Evolutionary conservation across 116 monocot genomes (phyloP), one percentile per base, ranked within the genome.

Genomic region (Papilionanthe hybrid): DNA sequence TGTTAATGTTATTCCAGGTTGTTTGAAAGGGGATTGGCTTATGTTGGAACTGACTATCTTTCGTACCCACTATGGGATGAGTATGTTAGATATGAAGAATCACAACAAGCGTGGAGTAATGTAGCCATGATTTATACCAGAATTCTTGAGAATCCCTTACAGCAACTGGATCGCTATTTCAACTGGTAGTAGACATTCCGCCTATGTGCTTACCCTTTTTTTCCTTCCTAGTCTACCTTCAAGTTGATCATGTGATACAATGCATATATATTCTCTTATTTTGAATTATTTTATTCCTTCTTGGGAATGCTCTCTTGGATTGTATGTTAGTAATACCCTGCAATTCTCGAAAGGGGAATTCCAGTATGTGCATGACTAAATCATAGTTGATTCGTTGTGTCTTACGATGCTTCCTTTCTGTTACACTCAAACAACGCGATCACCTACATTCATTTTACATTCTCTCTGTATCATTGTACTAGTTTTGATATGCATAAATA

Each of bases 11-110:
- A 53, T 87, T 89, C 82, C 92, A 99, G 99, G 87, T 79, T 99
- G 9, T 99, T 99, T 88, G 99, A 99, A 77, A 86, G 99, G 65
- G 99, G 99, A 76, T 80, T 99, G 82, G 95, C 95, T 72, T 99
- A 95, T 88, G 99, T 99, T 78, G 99, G 99, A 55, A 90, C 95
- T 55, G 99, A 99, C 81, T 99, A 99, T 74, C 77, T 89, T 29
- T 99, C 99, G 37, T 87, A 84, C 78, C 88, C 88, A 13, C 78
- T 99, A 63, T 99, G 99, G 99, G 99, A 99, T 87, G 95, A 95
- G 79, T 99, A 95, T 82, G 95, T 99, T 78, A 92, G 87, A 83
- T 99, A 93, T 82, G 99, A 99, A 85, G 93, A 95, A 71, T 87
- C 93, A 77, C 95, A 85, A 29, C 95, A 95, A 74, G 91, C 90